Evolutionary conservation across 1,284 basidiomycete species (phyloP).

Genomic region (Moniliella sp.): DNA sequence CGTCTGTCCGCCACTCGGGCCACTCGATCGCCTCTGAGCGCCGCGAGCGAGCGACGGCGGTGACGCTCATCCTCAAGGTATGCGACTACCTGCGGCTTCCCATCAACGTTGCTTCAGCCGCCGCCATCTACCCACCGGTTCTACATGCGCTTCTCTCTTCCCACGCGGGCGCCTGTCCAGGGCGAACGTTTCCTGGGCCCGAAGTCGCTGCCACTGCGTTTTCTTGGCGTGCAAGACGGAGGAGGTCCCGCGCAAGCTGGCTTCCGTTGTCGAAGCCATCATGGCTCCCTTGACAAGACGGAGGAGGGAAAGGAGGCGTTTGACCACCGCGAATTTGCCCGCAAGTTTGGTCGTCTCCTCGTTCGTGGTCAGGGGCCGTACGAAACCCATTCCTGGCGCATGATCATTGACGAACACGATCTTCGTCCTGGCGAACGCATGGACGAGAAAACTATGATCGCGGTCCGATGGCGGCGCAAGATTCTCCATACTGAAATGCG

Average conservation of each 20-base stretch:
- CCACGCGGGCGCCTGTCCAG: too few relatives aligned
- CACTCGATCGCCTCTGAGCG: neutral
- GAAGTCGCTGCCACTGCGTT: slow-evolving; percentile 56
- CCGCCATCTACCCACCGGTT: slow-evolving; percentile 74
- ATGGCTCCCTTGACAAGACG: slow-evolving; percentile 47
- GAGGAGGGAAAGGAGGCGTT: slow-evolving; percentile 29
- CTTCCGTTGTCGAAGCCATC: slow-evolving; percentile 55
- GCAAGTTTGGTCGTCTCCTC: neutral
- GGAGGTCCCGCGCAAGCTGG: slow-evolving; percentile 61
- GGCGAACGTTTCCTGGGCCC: neutral
- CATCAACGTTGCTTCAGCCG: slow-evolving; percentile 35
- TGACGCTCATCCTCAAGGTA: neutral
- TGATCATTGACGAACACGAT: neutral
- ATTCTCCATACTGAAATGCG: slow-evolving; percentile 63
- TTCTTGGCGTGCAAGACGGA: slow-evolving; percentile 80
- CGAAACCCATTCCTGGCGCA: neutral
- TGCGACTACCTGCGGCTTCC: neutral
- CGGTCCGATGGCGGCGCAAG: slow-evolving; percentile 43
- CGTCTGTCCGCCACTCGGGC: neutral
- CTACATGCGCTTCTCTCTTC: slow-evolving; percentile 77
- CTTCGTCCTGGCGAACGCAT: neutral
- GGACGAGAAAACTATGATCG: too few relatives aligned
- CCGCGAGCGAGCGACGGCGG: neutral
- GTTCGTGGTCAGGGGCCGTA: neutral
- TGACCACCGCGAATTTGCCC: slow-evolving; percentile 1